phyloP scores from a whole-genome alignment of 306 rosid genomes.

The Pueraria montana region DNA sequence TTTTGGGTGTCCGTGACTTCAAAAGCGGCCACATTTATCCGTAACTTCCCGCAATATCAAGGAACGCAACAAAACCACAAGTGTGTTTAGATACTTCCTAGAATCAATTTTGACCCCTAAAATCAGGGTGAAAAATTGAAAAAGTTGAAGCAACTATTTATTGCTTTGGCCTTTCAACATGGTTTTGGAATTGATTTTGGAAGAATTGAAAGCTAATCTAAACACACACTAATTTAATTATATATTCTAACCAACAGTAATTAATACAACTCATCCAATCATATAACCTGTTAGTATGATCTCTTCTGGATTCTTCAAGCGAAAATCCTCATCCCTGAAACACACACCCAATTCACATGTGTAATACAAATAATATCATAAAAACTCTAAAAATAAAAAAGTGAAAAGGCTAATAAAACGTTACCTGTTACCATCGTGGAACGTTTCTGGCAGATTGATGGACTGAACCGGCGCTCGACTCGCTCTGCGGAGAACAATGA shows the following conservation, averaged over 20 bases:
- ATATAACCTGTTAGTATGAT: slow-evolving; percentile 73
- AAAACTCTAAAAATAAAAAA: background rate
- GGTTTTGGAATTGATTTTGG: no score
- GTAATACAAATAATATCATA: background rate
- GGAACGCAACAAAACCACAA: no score
- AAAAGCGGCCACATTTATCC: no score
- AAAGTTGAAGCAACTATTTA: no score
- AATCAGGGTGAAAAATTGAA: no score
- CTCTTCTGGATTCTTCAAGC: slow-evolving; percentile 66
- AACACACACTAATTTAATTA: no score
- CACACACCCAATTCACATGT: slow-evolving; percentile 22
- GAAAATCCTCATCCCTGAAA: slow-evolving; percentile 65
- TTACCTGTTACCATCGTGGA: slow-evolving; percentile 62
- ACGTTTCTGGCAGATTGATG: slow-evolving; percentile 73
- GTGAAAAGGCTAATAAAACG: background rate
- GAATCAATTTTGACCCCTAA: background rate
- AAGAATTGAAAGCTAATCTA: no score
- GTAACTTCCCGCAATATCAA: no score
- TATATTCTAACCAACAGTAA: no score
- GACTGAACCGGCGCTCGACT: slow-evolving; percentile 72
- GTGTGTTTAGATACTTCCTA: no score
- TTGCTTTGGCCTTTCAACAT: no score
- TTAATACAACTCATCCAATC: background rate
- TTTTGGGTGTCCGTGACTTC: no score
- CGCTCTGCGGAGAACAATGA: slow-evolving; percentile 59